Percentiles rank a stretch among this genome's conserved stretches.
phyloP scores from a whole-genome alignment of 495 filamentous ascomycete genomes.

The Parachaetomium inaequale region DNA sequence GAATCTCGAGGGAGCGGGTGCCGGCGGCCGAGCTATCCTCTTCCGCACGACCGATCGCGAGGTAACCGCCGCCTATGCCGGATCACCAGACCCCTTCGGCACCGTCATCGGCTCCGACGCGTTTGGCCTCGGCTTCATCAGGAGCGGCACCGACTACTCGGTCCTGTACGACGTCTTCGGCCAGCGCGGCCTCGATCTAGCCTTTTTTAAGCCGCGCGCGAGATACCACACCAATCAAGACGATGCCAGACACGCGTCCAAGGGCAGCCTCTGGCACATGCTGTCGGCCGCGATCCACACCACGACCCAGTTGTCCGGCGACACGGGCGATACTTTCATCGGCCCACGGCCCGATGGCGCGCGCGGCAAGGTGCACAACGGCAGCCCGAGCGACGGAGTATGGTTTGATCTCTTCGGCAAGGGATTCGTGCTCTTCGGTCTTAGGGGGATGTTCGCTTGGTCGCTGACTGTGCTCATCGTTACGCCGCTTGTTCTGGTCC shows the following conservation, averaged over 20 bases:
- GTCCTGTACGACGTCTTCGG: constrained; percentile 78
- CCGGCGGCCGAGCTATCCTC: constrained; percentile 80
- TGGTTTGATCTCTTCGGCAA: constrained; percentile 94
- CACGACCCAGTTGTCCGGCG: constrained; percentile 63
- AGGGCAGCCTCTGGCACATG: constrained; percentile 89
- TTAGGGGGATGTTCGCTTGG: constrained; percentile 82
- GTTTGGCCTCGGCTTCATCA: constrained; percentile 71
- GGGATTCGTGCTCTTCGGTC: constrained; percentile 69
- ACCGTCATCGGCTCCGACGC: constrained; percentile 77
- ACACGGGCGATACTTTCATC: constrained; percentile 62
- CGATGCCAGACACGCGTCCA: constrained; percentile 71
- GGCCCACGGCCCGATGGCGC: constrained; percentile 55
- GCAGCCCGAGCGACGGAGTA: constrained; percentile 66
- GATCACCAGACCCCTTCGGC: constrained; percentile 72
- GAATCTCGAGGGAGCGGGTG: constrained; percentile 93
- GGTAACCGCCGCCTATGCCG: constrained; percentile 74
- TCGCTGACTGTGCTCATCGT: constrained; percentile 78
- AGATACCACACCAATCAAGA: constrained; percentile 92
- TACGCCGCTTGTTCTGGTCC: constrained; percentile 65
- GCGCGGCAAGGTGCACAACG: constrained; percentile 59
- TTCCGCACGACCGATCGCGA: constrained; percentile 86
- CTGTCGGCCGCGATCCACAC: constrained; percentile 74
- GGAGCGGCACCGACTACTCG: constrained; percentile 85
- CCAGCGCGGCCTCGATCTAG: constrained; percentile 84
- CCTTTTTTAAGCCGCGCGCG: constrained; percentile 80